These are phyloP conservation scores for Aspergillus sp. DNA, from an alignment of 2,329 filamentous ascomycete species.

Conservation along the genomic window DNA sequence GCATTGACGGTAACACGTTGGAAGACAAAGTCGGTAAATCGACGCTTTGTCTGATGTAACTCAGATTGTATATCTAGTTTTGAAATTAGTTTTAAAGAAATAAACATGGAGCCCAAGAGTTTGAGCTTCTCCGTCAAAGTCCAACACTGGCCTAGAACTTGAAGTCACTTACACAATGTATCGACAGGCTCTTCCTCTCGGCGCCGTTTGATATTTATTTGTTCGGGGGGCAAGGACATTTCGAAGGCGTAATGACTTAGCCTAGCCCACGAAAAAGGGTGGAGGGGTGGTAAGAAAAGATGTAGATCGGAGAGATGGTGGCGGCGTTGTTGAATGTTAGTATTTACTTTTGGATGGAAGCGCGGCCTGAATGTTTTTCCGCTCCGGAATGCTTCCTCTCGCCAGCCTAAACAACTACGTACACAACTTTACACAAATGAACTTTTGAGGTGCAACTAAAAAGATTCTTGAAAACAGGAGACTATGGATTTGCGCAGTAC, in stretches of 20 bases:
- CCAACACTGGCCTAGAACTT: background rate
- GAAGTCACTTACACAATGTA: conserved; percentile 45
- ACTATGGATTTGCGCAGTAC: background rate
- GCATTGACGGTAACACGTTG: conserved; percentile 38
- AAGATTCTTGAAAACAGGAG: background rate
- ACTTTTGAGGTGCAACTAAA: background rate
- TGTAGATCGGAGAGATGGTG: background rate
- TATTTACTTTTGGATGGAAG: conserved; percentile 4
- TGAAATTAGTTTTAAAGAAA: conserved; percentile 9
- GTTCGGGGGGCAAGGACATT: conserved; percentile 51
- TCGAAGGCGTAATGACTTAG: background rate
- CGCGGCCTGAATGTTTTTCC: background rate
- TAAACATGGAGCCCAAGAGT: background rate
- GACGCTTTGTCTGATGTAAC: conserved; percentile 45
- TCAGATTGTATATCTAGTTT: conserved; percentile 46
- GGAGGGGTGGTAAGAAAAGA: background rate
- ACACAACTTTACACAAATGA: background rate
- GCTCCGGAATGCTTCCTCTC: background rate
- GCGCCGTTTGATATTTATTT: conserved; percentile 57
- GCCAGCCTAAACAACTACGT: background rate
- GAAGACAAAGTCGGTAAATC: conserved; percentile 51
- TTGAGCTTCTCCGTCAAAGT: background rate
- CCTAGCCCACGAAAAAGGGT: background rate
- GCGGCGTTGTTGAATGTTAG: background rate
- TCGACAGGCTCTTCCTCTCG: conserved; percentile 59